A percentile compares a stretch with the other conserved stretches of the same genome.
Conservation (phyloP, 352 stramenopile genomes). For the Blastocystis sp. region DNA sequence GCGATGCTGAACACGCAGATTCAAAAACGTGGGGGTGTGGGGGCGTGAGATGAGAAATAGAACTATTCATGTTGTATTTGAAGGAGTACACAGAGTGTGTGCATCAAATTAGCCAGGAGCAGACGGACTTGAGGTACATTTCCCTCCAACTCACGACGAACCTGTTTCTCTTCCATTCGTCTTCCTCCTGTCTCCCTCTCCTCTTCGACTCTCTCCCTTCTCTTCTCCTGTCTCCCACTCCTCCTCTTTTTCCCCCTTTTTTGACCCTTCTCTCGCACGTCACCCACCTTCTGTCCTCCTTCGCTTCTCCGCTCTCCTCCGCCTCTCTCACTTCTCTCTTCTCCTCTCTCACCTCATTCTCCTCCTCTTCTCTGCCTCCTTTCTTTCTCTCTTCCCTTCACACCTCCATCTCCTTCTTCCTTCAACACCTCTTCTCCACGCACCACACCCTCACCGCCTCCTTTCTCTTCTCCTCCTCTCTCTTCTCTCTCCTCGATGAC, state of each 20-base stretch:
- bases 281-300: not conserved
- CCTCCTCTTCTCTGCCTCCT: not conserved
- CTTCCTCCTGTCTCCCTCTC: not conserved
- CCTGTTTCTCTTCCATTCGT: not conserved
- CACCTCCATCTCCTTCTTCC: constrained; percentile 6
- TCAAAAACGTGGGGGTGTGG: not conserved
- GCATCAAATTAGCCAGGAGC: not conserved
- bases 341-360: not conserved
- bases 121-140: not conserved
- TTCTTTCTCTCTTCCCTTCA: not conserved
- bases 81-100: not conserved
- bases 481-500: not conserved
- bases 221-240: not conserved
- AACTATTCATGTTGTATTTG: not conserved
- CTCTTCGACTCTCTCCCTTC: not conserved
- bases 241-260: not conserved
- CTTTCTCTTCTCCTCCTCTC: not conserved
- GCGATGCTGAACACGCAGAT: not conserved
- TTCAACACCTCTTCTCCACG: not conserved
- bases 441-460: not conserved
- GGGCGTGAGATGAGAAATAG: not conserved
- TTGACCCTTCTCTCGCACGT: not conserved
- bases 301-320: not conserved
- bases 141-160: not conserved
- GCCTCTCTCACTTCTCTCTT: not conserved